A percentile compares a stretch with the other conserved stretches of the same genome.
These are phyloP conservation scores for Dalbergia oliveri DNA, from an alignment of 306 rosid species.

Conservation along the genomic window DNA sequence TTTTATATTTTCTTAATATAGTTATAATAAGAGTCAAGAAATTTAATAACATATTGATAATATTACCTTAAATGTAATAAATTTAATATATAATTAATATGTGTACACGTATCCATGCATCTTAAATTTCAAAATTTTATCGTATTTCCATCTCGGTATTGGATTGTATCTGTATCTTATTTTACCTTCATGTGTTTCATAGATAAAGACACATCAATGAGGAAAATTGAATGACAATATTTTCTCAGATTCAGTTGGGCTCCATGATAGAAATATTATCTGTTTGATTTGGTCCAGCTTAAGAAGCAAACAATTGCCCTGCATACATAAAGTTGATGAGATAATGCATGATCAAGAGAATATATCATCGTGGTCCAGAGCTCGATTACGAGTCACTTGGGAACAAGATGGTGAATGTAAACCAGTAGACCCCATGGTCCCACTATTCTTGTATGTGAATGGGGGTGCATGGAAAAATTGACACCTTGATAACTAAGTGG, in stretches of 20 bases:
- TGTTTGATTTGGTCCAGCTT: slow-evolving; percentile 33
- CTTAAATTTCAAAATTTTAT: too few relatives aligned
- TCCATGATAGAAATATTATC: slow-evolving; percentile 44
- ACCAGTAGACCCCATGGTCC: slow-evolving; percentile 36
- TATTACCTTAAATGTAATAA: too few relatives aligned
- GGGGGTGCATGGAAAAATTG: neutral
- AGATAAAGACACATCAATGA: slow-evolving; percentile 20
- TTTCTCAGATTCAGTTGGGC: slow-evolving; percentile 45
- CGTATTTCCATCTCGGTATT: too few relatives aligned
- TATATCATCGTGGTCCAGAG: slow-evolving; percentile 56
- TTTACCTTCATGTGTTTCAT: neutral
- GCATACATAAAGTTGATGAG: slow-evolving; percentile 34
- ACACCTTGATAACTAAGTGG: slow-evolving; percentile 8
- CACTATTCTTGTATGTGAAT: slow-evolving; percentile 40
- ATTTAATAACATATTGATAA: too few relatives aligned
- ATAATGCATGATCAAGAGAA: slow-evolving; percentile 43
- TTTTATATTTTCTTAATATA: too few relatives aligned
- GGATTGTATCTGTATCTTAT: too few relatives aligned
- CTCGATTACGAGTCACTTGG: slow-evolving; percentile 5
- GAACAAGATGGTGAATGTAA: slow-evolving; percentile 42
- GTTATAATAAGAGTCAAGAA: too few relatives aligned
- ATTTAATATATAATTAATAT: too few relatives aligned
- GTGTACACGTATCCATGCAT: too few relatives aligned
- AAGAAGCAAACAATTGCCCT: slow-evolving; percentile 31
- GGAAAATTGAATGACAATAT: slow-evolving; percentile 28